Conservation (phyloP, 1,139 yeast species). For the Meyerozyma carpophila region DNA sequence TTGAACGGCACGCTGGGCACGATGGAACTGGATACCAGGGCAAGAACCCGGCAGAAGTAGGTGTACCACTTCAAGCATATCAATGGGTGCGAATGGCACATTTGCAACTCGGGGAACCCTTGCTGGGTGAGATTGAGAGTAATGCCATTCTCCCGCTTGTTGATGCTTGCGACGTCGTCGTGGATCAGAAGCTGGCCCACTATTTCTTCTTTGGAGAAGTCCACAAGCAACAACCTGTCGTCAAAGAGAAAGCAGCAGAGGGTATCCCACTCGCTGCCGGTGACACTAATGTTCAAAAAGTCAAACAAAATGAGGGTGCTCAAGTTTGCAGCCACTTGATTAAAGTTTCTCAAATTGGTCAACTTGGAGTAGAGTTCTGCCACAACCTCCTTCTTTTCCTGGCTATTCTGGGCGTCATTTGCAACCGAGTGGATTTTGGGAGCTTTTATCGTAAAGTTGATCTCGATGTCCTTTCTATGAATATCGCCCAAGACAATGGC, state of each 20-base stretch:
- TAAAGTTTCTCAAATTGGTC: background rate
- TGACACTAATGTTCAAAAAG: conserved; percentile 32
- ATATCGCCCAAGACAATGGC: background rate
- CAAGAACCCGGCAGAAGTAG: conserved; percentile 13
- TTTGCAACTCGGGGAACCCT: conserved; percentile 42
- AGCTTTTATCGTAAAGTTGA: background rate
- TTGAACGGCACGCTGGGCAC: conserved; percentile 27
- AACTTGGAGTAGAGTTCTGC: background rate
- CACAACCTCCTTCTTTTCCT: background rate
- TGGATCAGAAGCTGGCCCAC: conserved; percentile 29
- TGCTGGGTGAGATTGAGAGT: conserved; percentile 34
- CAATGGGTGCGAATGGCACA: conserved; percentile 29
- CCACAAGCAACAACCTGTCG: conserved; percentile 31
- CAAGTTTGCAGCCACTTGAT: background rate
- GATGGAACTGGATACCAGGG: conserved; percentile 8
- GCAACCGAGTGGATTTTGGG: background rate
- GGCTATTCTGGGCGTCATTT: background rate
- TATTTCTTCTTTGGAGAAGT: conserved; percentile 19
- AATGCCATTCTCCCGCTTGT: conserved; percentile 21
- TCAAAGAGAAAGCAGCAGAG: conserved; percentile 37
- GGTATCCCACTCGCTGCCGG: conserved; percentile 31
- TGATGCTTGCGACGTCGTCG: conserved; percentile 30
- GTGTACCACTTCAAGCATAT: conserved; percentile 40
- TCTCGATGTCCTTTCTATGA: background rate
- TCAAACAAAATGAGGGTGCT: conserved; percentile 29